Evolutionary conservation across 2,329 filamentous ascomycete species (phyloP), one percentile per base, ranked within the genome.

Genomic region (Calonectria pseudoturangicola): DNA sequence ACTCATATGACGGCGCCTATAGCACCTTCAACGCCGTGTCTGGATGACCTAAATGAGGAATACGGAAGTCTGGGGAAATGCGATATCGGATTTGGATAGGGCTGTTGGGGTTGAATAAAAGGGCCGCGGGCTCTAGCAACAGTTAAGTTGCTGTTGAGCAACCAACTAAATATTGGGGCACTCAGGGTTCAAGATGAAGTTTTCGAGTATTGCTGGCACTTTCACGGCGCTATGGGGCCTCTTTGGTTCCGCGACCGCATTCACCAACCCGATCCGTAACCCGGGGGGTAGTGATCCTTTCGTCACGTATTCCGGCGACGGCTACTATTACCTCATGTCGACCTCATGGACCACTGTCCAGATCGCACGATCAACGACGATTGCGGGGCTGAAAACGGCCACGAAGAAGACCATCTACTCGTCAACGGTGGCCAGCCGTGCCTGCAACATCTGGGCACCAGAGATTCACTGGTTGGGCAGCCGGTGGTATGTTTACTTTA

Each of bases 371-470:
- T 85, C 89, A 0, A 88, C 82, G 6, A 90, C 88, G 0, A 80
- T 91, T 18, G 85, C 86, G 28, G 89, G 88, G 0, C 81, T 91
- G 39, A 89, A 89, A 82, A 87, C 84, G 0, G 88, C 86, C 0
- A 83, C 86, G 50, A 86, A 84, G 45, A 89, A 88, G 73, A 76
- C 82, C 4, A 86, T 90, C 27, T 91, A 87, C 82, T 84, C 83
- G 0, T 87, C 88, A 65, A 82, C 81, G 7, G 86, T 84, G n/a
- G 77, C 88, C 8, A 82, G 81, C 48, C 83, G 87, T 18, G 88
- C 87, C 81, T 88, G 87, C 80, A 89, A 89, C 73, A 86, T 90
- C 70, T 91, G 89, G 89, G 89, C 89, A 0, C 89, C 89, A 2
- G 89, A 90, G 76, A 82, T 89, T 1, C 88, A 89, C 76, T 86